Base-by-base conservation (phyloP, 768 basidiomycete genomes). In the Leccinum incarnatum region DNA sequence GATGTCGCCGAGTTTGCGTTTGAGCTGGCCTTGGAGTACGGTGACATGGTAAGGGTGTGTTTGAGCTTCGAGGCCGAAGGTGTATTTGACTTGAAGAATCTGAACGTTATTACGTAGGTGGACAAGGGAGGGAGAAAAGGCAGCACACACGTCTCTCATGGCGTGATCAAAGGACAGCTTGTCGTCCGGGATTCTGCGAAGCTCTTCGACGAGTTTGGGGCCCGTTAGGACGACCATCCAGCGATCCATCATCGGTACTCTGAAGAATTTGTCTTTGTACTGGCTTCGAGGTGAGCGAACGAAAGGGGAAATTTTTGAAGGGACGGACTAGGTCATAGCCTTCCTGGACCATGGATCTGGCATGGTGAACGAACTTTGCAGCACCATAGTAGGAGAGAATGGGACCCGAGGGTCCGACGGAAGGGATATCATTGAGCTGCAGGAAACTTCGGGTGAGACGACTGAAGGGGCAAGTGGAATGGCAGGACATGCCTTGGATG, bases 201-300 rank as follows among this genome's bases (percentile, higher is more conserved):
- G 64, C 45, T 86, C 84, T 6, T 84, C 79, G 12, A 84, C 68
- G 49, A 78, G 70, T 25, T 77, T 59, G 0, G 72, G 67, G 1
- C 80, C 78, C 19, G 74, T 74, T 21, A 79, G 67, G 7, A 85
- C 66, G 21, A 83, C 72, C 14, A 77, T 58, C 83, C 83, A 84
- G 51, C 74, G 69, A 40, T 78, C 71, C 45, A 79, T 65, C 46
- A 71, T 70, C 0, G 81, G 69, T 5, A 83, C 69, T 65, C 78
- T 79, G 69, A 81, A 84, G 23, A 73, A 68, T 42, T 52, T 67
- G 42, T 69, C 68, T 54, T 73, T 74, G 60, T 73, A 15, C 73
- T 73, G 12, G 56, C 37, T 49, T 34, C 11, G 57, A 40, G 51
- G 52, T 72, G 53, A 74, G 69, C 46, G 37, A 50, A 47, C 25